Evolutionary conservation across 441 rosid genomes (phyloP).

Genomic region (Daphne laureola): DNA sequence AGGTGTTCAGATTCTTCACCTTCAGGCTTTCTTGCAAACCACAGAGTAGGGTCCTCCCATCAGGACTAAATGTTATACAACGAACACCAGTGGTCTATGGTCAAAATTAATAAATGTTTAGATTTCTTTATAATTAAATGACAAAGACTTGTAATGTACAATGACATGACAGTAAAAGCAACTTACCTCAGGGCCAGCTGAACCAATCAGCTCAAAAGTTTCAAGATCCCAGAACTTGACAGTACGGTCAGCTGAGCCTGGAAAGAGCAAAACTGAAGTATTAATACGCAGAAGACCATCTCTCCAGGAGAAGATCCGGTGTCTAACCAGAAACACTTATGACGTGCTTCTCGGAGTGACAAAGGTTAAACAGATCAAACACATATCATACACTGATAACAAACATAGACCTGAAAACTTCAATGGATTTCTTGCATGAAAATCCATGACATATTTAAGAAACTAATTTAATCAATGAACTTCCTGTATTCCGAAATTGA

Average conservation of each 20-base stretch:
- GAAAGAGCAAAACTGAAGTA: too few relatives aligned
- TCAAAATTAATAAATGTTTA: constrained; percentile 16
- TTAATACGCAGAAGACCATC: too few relatives aligned
- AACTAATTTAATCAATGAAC: too few relatives aligned
- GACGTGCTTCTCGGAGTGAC: too few relatives aligned
- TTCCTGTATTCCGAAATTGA: too few relatives aligned
- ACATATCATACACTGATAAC: too few relatives aligned
- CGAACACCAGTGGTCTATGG: constrained; percentile 83
- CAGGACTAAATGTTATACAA: constrained; percentile 88
- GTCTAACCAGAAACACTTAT: too few relatives aligned
- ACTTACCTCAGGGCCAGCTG: constrained; percentile 91
- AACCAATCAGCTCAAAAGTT: constrained; percentile 92
- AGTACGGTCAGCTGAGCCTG: constrained; percentile 99
- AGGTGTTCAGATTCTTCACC: constrained; percentile 34
- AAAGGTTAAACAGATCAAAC: too few relatives aligned
- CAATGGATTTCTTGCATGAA: too few relatives aligned
- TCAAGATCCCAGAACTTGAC: constrained; percentile 99
- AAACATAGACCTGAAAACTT: too few relatives aligned
- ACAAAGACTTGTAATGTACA: neutral
- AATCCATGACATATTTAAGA: too few relatives aligned
- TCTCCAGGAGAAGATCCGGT: too few relatives aligned
- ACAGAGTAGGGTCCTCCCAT: constrained; percentile 92
- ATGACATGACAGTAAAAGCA: constrained; percentile 3
- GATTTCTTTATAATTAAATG: constrained; percentile 6
- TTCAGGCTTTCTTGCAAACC: constrained; percentile 93